These are phyloP conservation scores for Salvia hispanica DNA, from an alignment of 257 asterid species.

Conservation along the genomic window DNA sequence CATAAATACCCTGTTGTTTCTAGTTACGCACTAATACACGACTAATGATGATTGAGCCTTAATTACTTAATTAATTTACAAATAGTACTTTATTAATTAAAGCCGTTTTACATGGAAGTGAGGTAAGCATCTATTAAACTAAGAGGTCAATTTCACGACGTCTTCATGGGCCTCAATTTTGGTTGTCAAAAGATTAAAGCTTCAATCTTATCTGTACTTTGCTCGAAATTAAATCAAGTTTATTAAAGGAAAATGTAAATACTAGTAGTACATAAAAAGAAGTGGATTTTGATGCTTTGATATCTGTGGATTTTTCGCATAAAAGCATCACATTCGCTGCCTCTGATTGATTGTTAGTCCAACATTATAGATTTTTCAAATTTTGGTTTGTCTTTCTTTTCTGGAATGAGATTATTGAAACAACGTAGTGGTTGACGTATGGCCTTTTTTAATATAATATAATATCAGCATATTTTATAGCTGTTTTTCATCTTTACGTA, in stretches of 20 bases:
- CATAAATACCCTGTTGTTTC: constrained; percentile 2
- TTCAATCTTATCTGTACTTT: constrained; percentile 32
- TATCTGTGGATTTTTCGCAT: constrained; percentile 26
- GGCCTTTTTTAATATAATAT: neutral
- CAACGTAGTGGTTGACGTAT: constrained; percentile 14
- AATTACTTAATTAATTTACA: neutral
- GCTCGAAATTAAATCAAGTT: constrained; percentile 31
- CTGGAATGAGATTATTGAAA: constrained; percentile 16
- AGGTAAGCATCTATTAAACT: constrained; percentile 27
- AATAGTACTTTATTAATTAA: constrained; percentile 21
- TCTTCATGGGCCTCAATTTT: constrained; percentile 21
- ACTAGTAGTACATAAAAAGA: constrained; percentile 18
- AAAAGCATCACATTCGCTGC: constrained; percentile 45
- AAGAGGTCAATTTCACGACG: constrained; percentile 31
- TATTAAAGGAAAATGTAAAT: neutral
- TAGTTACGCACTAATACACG: constrained; percentile 39
- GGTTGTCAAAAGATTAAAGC: constrained; percentile 30
- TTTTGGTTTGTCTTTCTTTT: neutral
- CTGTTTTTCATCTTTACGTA: neutral
- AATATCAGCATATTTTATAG: neutral
- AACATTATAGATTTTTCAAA: constrained; percentile 15
- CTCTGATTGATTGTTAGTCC: constrained; percentile 38
- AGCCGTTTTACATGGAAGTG: constrained; percentile 34
- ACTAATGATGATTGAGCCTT: neutral
- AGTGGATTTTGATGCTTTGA: constrained; percentile 36